Base-by-base conservation (phyloP, 768 basidiomycete genomes). In the Suillus subaureus region DNA sequence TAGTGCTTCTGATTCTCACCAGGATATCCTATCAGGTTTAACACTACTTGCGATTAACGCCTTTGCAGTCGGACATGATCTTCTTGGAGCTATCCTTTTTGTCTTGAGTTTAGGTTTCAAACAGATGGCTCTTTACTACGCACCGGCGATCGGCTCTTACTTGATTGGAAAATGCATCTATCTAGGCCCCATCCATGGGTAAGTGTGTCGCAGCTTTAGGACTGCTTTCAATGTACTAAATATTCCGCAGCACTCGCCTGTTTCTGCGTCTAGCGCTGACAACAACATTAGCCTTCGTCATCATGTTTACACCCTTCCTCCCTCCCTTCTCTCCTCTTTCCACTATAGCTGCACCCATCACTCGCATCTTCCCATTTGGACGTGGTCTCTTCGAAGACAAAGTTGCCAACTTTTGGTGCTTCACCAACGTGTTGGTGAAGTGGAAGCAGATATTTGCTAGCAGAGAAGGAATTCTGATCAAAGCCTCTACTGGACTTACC, bases 371-470 rank as follows among this genome's bases (percentile, higher is more conserved):
- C 74, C 96, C 96, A 0, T 94, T 99, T 74, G 83, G 86, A 7
- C 89, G 96, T 35, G 96, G 96, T 16, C 81, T 96, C 3, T 96
- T 96, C 71, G 95, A 97, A 73, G 94, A 97, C 79, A 96, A 97
- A 73, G 96, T 99, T 28, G 94, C 96, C 47, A 99, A 99, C 74
- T 93, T 97, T 73, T 99, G 96, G 96, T 97, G 96, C 76, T 93
- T 94, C 39, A 87, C 90, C 21, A 94, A 98, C 73, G 89, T 96
- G 28, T 69, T 73, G 11, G 77, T 92, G 16, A 97, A 97, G 74
- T 97, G 96, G 91, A 87, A 85, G 58, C 75, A 76, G 35, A 28
- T 68, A 13, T 77, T 76, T 39, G 61, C 49, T 2, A 73, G 76
- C 18, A 86, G 81, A 80, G 81, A 84, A 6, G 73, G 70, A 0